Percentiles rank a stretch among this genome's conserved stretches.
phyloP scores from a whole-genome alignment of 495 filamentous ascomycete genomes.

The Parathielavia hyrcaniae region DNA sequence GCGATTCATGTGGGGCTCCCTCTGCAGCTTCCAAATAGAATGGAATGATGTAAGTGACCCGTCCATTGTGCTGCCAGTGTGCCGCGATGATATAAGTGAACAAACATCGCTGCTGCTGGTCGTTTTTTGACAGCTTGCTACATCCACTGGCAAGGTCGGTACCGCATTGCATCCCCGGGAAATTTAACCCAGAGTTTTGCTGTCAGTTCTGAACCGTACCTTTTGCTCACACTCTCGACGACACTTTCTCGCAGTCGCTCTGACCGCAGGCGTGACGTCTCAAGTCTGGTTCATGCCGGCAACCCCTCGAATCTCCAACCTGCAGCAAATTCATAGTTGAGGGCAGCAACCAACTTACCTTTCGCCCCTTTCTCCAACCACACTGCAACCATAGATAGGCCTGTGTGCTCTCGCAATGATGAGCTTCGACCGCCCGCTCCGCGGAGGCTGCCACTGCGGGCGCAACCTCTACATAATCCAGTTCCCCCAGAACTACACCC shows the following conservation, averaged over 20 bases:
- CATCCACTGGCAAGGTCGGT: too few relatives aligned
- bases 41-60: conserved; percentile 7
- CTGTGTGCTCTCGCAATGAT: conserved; percentile 28
- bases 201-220: too few relatives aligned
- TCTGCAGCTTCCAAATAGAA: too few relatives aligned
- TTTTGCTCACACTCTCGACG: too few relatives aligned
- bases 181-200: too few relatives aligned
- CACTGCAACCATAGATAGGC: background rate
- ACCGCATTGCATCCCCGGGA: too few relatives aligned
- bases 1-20: background rate
- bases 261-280: too few relatives aligned
- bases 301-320: background rate
- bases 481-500: conserved; percentile 47
- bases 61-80: background rate
- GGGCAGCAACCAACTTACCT: background rate
- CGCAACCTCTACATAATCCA: conserved; percentile 73
- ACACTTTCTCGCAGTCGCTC: too few relatives aligned
- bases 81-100: conserved; percentile 1
- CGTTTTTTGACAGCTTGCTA: background rate
- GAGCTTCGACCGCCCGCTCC: conserved; percentile 49
- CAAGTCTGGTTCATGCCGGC: background rate
- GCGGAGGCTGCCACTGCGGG: conserved; percentile 76
- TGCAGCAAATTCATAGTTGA: too few relatives aligned
- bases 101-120: background rate
- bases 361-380: background rate